Evolutionary conservation across 352 stramenopile species (phyloP).

Genomic region (Pythium utonaiense): DNA sequence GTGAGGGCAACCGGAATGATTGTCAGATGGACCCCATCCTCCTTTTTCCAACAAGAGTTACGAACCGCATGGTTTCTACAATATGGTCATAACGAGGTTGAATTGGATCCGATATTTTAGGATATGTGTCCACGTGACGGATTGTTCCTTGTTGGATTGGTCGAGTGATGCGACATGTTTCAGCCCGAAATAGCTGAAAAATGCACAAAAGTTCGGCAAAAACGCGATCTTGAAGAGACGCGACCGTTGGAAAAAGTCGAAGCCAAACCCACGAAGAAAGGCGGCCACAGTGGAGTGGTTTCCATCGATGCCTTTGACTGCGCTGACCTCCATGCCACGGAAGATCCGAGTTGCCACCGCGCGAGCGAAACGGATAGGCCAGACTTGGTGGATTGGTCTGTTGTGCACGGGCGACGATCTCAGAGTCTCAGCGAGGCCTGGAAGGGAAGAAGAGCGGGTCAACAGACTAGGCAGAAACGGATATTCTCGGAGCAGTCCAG

Average conservation of each 20-base stretch:
- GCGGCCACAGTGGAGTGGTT: neutral
- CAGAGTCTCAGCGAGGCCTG: no score
- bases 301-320: neutral
- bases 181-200: neutral
- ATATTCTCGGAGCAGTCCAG: slow-evolving; percentile 1
- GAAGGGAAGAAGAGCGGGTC: no score
- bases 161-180: neutral
- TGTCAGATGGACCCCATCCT: no score
- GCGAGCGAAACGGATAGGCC: neutral
- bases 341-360: neutral
- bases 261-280: no score
- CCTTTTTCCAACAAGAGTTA: neutral
- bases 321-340: neutral
- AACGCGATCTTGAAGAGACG: neutral
- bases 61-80: no score
- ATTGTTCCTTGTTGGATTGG: neutral
- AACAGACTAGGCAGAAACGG: neutral
- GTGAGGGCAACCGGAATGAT: neutral
- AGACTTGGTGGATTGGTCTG: no score
- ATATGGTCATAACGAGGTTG: no score
- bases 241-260: neutral
- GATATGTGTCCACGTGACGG: no score
- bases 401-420: no score
- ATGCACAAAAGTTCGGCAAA: neutral
- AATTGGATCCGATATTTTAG: no score